These are phyloP conservation scores for Fraxinus anomala DNA, from an alignment of 257 asterid species.

Conservation along the genomic window DNA sequence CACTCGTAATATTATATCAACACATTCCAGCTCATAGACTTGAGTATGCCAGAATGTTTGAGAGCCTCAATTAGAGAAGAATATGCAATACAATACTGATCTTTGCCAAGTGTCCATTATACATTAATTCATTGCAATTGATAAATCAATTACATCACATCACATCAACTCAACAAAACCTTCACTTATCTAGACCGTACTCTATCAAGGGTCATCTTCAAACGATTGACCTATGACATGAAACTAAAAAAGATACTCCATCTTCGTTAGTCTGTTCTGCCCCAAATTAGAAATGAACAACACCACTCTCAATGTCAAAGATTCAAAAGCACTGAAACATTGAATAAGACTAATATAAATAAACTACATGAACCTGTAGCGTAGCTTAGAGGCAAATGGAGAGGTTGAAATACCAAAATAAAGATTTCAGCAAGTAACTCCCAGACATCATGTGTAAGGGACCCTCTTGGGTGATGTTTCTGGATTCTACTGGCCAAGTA, in stretches of 20 bases:
- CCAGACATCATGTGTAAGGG: background rate
- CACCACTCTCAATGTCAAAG: background rate
- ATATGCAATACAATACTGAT: slow-evolving; percentile 6
- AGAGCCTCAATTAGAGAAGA: background rate
- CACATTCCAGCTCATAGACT: slow-evolving; percentile 8
- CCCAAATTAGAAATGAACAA: background rate
- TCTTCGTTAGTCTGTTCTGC: background rate
- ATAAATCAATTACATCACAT: background rate
- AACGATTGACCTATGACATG: background rate
- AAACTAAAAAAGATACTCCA: background rate
- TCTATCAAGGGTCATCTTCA: background rate
- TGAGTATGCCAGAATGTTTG: background rate
- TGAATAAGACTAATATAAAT: background rate
- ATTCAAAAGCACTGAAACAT: background rate
- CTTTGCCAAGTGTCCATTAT: slow-evolving; percentile 14
- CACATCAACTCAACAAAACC: background rate
- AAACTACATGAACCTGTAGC: background rate
- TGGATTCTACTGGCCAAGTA: background rate
- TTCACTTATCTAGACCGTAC: background rate
- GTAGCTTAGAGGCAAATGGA: background rate
- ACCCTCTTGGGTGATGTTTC: background rate
- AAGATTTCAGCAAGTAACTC: background rate
- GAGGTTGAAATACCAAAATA: background rate
- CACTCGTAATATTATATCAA: background rate
- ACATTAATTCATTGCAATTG: slow-evolving; percentile 1